phyloP scores from a whole-genome alignment of 768 basidiomycete species.

The Xerocomellus intermedius region DNA sequence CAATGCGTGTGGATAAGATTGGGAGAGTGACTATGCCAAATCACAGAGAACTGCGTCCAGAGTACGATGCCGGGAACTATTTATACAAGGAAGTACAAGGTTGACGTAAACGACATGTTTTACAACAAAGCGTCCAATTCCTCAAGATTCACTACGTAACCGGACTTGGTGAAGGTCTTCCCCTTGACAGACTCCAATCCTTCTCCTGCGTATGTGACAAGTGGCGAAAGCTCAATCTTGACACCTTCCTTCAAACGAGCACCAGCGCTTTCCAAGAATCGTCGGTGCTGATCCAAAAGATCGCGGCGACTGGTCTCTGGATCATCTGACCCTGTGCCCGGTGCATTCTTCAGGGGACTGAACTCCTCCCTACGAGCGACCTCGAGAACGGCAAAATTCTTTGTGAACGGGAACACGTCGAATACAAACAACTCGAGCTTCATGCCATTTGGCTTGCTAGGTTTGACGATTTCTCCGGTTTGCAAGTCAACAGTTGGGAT shows the following conservation, averaged over 20 bases:
- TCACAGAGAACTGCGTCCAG: not conserved
- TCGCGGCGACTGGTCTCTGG: conserved; percentile 89
- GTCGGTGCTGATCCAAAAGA: conserved; percentile 80
- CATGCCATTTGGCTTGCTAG: conserved; percentile 94
- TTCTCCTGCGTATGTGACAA: conserved; percentile 90
- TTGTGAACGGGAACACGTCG: conserved; percentile 94
- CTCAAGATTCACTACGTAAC: conserved; percentile 60
- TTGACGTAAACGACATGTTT: conserved; percentile 11
- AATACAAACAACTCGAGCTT: conserved; percentile 99
- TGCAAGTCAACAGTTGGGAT: conserved; percentile 78
- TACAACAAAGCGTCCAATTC: conserved; percentile 70
- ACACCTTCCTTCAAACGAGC: conserved; percentile 68
- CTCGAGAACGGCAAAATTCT: conserved; percentile 82
- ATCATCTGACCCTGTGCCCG: conserved; percentile 86
- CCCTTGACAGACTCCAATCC: conserved; percentile 79
- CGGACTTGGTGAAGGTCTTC: conserved; percentile 73
- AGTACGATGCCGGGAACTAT: not conserved
- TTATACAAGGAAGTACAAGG: conserved; percentile 6
- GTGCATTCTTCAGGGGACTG: conserved; percentile 96
- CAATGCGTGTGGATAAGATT: conserved; percentile 2
- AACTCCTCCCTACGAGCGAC: conserved; percentile 89
- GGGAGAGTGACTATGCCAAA: not conserved
- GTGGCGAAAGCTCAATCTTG: conserved; percentile 89
- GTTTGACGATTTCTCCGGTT: conserved; percentile 71
- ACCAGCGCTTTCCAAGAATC: conserved; percentile 81